A percentile compares a stretch with the other conserved stretches of the same genome.
Evolutionary conservation across 805 yeast species (phyloP).

Genomic region (Yarrowia phangngaensis): DNA sequence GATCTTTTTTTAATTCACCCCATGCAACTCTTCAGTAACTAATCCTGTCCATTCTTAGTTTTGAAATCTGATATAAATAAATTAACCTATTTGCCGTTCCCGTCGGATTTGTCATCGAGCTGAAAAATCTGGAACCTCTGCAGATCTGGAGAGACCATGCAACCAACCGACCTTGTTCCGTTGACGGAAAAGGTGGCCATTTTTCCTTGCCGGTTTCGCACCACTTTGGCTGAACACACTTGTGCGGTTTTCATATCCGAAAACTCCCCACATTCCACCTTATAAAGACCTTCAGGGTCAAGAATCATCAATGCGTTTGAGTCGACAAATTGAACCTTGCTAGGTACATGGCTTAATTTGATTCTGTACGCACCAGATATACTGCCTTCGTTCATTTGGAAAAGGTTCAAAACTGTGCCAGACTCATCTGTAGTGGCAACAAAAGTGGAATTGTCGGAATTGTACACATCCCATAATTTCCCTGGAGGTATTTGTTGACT

Average conservation of each 20-base stretch:
- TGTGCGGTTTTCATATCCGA: no score
- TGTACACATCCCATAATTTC: constrained; percentile 15
- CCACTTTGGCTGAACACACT: not conserved
- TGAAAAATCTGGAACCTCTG: constrained; percentile 18
- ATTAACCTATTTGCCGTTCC: not conserved
- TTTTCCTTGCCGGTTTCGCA: not conserved
- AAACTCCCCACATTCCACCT: constrained; percentile 1
- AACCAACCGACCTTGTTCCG: constrained; percentile 7
- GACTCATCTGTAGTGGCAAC: constrained; percentile 9
- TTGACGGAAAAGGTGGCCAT: constrained; percentile 14
- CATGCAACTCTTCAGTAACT: no score
- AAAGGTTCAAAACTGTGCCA: constrained; percentile 12
- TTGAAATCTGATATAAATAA: constrained; percentile 4
- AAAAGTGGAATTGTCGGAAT: constrained; percentile 2
- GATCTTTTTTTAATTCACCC: no score
- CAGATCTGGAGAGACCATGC: constrained; percentile 16
- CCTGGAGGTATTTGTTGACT: constrained; percentile 12
- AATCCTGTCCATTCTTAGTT: no score
- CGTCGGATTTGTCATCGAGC: constrained; percentile 2
- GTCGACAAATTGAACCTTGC: constrained; percentile 2
- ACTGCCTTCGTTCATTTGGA: constrained; percentile 1
- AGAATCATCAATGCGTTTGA: constrained; percentile 5
- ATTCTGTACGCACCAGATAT: constrained; percentile 2
- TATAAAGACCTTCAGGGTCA: not conserved
- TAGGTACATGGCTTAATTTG: not conserved